Conservation (phyloP, 768 basidiomycete species). For the Chlorophyllum brunneum region DNA sequence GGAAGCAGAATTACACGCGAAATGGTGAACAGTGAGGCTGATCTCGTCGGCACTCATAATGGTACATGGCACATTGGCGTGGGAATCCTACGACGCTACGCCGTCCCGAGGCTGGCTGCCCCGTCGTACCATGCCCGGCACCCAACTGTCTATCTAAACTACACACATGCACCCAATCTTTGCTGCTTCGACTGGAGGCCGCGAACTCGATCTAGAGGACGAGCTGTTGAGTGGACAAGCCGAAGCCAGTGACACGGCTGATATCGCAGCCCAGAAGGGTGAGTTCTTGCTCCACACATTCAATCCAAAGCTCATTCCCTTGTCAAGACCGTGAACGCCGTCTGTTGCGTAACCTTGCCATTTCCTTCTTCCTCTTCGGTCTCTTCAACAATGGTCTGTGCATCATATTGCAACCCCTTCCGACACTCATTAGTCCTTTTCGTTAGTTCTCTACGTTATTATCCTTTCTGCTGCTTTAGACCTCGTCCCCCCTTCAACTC, state of each 20-base stretch:
- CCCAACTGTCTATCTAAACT: no score
- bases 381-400: constrained; percentile 85
- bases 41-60: not conserved
- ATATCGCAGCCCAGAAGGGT: not conserved
- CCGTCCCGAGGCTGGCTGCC: not conserved
- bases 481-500: constrained; percentile 85
- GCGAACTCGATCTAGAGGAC: constrained; percentile 2
- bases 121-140: not conserved
- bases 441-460: constrained; percentile 86
- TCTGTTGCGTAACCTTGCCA: constrained; percentile 35
- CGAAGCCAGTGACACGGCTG: constrained; percentile 4
- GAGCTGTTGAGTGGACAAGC: constrained; percentile 1
- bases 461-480: constrained; percentile 96
- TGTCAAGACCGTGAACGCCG: constrained; percentile 25
- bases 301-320: not conserved
- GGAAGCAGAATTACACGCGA: not conserved
- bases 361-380: constrained; percentile 89
- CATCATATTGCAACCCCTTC: not conserved
- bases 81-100: no score
- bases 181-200: not conserved
- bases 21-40: constrained; percentile 3
- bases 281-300: not conserved
- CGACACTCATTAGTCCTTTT: constrained; percentile 1
- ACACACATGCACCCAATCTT: not conserved
- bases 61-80: no score